Conservation (phyloP, 163 green algal species). For the Chlamydomonas reinhardtii region DNA sequence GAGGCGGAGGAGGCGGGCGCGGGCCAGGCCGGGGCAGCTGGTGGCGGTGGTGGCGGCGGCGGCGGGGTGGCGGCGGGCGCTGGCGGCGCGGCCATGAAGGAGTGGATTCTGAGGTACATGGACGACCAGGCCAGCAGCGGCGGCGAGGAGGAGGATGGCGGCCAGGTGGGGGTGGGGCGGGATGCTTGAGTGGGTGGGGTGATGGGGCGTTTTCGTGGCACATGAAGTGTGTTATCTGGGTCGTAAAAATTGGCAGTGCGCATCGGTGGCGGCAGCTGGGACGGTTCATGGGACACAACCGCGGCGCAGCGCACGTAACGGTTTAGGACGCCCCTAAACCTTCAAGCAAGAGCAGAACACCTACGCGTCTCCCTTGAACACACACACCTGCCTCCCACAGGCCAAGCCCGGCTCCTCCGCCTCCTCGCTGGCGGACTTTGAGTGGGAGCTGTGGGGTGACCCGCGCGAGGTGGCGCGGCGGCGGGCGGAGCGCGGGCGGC, state of each 20-base stretch:
- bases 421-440: constrained; percentile 53
- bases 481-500: constrained; percentile 43
- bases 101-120: constrained; percentile 85
- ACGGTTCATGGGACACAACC: no score
- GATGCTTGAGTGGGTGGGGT: background rate
- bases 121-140: constrained; percentile 34
- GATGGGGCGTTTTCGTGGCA: no score
- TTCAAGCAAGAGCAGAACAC: no score
- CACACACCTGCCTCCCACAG: no score
- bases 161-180: background rate
- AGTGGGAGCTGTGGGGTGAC: constrained; percentile 92
- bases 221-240: no score
- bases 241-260: no score
- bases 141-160: constrained; percentile 23
- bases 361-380: no score
- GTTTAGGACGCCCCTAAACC: no score
- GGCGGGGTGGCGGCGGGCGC: constrained; percentile 2
- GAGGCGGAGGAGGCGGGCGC: background rate
- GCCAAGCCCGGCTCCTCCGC: background rate
- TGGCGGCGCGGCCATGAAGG: constrained; percentile 59
- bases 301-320: no score
- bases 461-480: constrained; percentile 80
- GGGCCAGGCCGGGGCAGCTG: background rate
- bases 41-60: background rate
- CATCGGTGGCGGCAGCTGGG: no score